Percentiles rank a stretch among this genome's conserved stretches.
These are phyloP conservation scores for Starmerella ratchasimensis DNA, from an alignment of 805 yeast genomes.

Conservation along the genomic window DNA sequence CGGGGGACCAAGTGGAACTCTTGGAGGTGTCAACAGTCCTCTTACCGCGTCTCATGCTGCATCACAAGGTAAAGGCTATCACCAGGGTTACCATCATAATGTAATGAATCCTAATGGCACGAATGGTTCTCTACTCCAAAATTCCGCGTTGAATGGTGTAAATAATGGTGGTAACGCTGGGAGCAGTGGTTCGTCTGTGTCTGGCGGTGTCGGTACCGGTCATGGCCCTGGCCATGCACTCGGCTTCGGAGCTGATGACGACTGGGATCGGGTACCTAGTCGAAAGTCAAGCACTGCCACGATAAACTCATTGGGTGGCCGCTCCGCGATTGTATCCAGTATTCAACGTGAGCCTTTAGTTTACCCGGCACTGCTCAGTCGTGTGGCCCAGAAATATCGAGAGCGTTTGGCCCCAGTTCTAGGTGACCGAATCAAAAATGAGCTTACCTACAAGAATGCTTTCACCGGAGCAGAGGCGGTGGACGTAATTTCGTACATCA, in stretches of 20 bases:
- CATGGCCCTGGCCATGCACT: not conserved
- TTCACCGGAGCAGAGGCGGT: constrained; percentile 92
- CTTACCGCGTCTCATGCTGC: no score
- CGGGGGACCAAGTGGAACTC: not conserved
- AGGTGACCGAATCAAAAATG: constrained; percentile 77
- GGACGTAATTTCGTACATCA: constrained; percentile 71
- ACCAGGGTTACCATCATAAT: no score
- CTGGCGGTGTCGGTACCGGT: not conserved
- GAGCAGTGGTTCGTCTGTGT: not conserved
- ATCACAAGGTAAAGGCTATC: no score
- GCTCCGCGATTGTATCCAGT: constrained; percentile 36
- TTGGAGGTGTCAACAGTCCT: no score
- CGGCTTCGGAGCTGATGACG: constrained; percentile 1
- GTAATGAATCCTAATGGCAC: no score
- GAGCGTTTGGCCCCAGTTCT: constrained; percentile 41
- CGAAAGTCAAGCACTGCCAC: constrained; percentile 20
- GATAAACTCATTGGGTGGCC: constrained; percentile 16
- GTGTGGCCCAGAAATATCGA: constrained; percentile 67
- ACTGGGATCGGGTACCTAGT: constrained; percentile 7
- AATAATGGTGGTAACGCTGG: no score
- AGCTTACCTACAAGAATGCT: constrained; percentile 79
- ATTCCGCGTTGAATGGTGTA: no score
- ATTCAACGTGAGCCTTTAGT: constrained; percentile 48
- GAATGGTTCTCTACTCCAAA: no score
- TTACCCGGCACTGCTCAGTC: constrained; percentile 79